A percentile compares a stretch with the other conserved stretches of the same genome.
phyloP scores from a whole-genome alignment of 805 yeast species.

The Saturnispora diversa region DNA sequence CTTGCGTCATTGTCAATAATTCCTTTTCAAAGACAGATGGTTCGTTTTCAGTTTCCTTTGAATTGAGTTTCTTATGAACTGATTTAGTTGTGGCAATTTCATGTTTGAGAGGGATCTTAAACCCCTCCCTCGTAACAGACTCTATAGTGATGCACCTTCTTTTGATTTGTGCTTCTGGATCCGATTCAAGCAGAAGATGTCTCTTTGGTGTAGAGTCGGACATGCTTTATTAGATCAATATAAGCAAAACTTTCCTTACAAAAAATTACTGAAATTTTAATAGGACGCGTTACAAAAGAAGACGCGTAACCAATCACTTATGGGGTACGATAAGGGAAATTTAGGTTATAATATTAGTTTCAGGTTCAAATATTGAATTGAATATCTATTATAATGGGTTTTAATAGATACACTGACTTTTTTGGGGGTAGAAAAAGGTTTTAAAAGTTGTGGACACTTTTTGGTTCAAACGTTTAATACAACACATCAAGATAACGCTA shows the following conservation, averaged over 20 bases:
- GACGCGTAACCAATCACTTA: too few species aligned
- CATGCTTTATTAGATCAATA: neutral
- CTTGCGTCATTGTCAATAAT: conserved; percentile 35
- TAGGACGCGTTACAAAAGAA: neutral
- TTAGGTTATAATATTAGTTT: too few species aligned
- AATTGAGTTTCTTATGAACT: conserved; percentile 25
- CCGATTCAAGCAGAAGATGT: conserved; percentile 10
- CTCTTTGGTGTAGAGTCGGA: conserved; percentile 5
- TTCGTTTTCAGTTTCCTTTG: conserved; percentile 27
- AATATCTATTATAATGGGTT: too few species aligned
- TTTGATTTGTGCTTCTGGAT: conserved; percentile 3
- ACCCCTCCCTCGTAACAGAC: conserved; percentile 21
- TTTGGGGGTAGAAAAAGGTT: too few species aligned
- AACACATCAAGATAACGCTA: too few species aligned
- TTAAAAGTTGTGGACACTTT: too few species aligned
- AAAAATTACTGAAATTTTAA: too few species aligned
- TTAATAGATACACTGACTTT: too few species aligned
- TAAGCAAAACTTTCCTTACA: neutral
- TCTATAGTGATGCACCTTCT: conserved; percentile 11
- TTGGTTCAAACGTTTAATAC: too few species aligned
- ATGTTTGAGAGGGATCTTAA: conserved; percentile 25
- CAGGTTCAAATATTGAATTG: too few species aligned
- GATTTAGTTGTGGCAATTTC: conserved; percentile 18
- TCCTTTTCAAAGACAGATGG: conserved; percentile 49
- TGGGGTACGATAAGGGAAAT: too few species aligned